Evolutionary conservation across 192 early-diverging fungal genomes (phyloP).

Genomic region (Allomyces arbusculus): DNA sequence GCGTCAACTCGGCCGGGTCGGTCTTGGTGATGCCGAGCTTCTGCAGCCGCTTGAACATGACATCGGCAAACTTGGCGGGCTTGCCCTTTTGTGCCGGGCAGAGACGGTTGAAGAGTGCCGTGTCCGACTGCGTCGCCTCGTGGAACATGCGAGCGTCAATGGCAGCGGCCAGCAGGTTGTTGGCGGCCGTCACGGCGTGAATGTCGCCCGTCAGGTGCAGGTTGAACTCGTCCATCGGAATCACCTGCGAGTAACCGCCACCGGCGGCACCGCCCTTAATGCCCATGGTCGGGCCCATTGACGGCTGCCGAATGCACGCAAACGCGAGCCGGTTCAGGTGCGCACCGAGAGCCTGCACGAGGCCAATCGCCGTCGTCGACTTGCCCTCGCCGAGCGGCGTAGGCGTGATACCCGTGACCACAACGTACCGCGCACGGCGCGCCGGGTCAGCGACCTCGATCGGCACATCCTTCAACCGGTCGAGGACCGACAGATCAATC

Average conservation of each 20-base stretch:
- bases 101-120: constrained; percentile 70
- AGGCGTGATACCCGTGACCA: constrained; percentile 94
- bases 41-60: constrained; percentile 62
- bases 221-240: constrained; percentile 99
- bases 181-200: constrained; percentile 92
- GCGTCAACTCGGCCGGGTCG: constrained; percentile 53
- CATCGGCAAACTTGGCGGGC: constrained; percentile 47
- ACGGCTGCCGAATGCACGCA: constrained; percentile 97
- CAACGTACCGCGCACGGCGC: constrained; percentile 57
- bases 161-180: constrained; percentile 90
- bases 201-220: constrained; percentile 97
- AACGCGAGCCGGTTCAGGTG: constrained; percentile 69
- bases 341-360: constrained; percentile 87
- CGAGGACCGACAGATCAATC: constrained; percentile 56
- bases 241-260: constrained; percentile 96
- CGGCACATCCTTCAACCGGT: constrained; percentile 55
- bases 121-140: constrained; percentile 49
- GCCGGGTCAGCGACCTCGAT: constrained; percentile 11
- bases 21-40: constrained; percentile 67
- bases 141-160: constrained; percentile 98
- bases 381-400: constrained; percentile 98
- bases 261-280: constrained; percentile 98
- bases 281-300: constrained; percentile 96
- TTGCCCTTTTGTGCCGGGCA: constrained; percentile 71
- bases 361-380: constrained; percentile 88